These are phyloP conservation scores for Phialocephala subalpina DNA, from an alignment of 2,329 filamentous ascomycete genomes.

Conservation along the genomic window DNA sequence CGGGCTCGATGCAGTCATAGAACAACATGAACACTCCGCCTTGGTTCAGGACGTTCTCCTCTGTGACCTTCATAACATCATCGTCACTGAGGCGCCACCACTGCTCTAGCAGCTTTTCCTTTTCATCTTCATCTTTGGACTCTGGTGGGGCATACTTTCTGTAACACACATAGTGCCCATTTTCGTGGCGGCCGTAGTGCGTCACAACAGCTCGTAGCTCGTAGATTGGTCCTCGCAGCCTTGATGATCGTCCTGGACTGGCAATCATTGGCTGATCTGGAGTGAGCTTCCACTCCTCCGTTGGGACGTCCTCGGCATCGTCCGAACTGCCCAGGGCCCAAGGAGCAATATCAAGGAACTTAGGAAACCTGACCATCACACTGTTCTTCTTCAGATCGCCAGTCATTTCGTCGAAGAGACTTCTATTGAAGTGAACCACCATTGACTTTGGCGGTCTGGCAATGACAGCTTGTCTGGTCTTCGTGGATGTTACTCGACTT, in stretches of 20 bases:
- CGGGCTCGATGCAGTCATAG: slow-evolving; percentile 77
- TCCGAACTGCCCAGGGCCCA: slow-evolving; percentile 78
- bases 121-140: slow-evolving; percentile 39
- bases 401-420: slow-evolving; percentile 85
- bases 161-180: slow-evolving; percentile 95
- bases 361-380: slow-evolving; percentile 80
- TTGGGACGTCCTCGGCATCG: slow-evolving; percentile 38
- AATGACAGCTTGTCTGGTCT: slow-evolving; percentile 89
- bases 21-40: slow-evolving; percentile 95
- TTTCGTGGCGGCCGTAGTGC: slow-evolving; percentile 90
- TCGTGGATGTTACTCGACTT: slow-evolving; percentile 78
- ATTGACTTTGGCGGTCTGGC: slow-evolving; percentile 83
- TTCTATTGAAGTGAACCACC: slow-evolving; percentile 89
- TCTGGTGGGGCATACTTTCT: slow-evolving; percentile 65
- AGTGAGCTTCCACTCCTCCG: slow-evolving; percentile 75
- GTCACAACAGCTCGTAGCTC: slow-evolving; percentile 85
- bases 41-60: slow-evolving; percentile 76
- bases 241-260: slow-evolving; percentile 57
- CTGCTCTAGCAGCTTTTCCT: slow-evolving; percentile 46
- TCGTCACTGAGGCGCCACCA: slow-evolving; percentile 97
- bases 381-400: slow-evolving; percentile 85
- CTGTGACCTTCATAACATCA: slow-evolving; percentile 76
- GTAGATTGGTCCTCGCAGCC: slow-evolving; percentile 69
- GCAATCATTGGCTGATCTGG: slow-evolving; percentile 79
- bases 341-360: slow-evolving; percentile 75